Conservation (phyloP, 208 protist genomes). For the Trypanosoma scelopori region DNA sequence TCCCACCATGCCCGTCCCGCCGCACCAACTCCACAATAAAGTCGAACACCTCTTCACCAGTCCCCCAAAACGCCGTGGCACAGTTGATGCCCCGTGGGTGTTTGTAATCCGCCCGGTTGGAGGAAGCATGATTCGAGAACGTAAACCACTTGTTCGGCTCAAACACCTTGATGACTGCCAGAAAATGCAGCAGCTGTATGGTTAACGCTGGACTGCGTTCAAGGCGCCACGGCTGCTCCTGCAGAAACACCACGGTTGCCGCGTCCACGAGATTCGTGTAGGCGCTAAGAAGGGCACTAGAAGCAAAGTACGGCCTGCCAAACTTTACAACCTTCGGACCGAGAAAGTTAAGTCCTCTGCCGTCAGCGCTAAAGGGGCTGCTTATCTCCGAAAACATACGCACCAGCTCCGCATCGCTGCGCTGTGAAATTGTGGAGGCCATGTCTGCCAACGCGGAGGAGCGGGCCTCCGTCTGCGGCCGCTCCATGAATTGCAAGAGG, state of each 20-base stretch:
- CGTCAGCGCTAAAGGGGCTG: conserved; percentile 63
- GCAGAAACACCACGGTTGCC: conserved; percentile 54
- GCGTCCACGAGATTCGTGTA: conserved; percentile 68
- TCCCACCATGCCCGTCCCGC: background rate
- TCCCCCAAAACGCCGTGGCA: conserved; percentile 44
- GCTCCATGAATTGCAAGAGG: conserved; percentile 61
- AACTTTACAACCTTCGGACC: conserved; percentile 54
- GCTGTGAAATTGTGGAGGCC: conserved; percentile 51
- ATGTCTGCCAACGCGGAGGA: conserved; percentile 77
- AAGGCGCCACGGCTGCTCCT: conserved; percentile 71
- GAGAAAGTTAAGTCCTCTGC: conserved; percentile 77
- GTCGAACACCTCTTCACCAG: conserved; percentile 64
- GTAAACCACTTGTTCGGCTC: conserved; percentile 89
- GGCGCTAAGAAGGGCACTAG: conserved; percentile 54
- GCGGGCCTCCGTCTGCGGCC: conserved; percentile 59
- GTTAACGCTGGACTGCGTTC: conserved; percentile 47
- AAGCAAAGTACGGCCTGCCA: conserved; percentile 65
- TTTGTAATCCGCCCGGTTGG: conserved; percentile 82
- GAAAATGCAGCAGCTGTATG: conserved; percentile 77
- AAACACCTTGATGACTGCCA: conserved; percentile 79
- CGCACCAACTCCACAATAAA: conserved; percentile 45
- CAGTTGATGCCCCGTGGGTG: conserved; percentile 70
- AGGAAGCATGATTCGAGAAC: conserved; percentile 46
- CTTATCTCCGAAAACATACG: conserved; percentile 68
- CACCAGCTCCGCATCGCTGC: conserved; percentile 66